A percentile compares a stretch with the other conserved stretches of the same genome.
Evolutionary conservation across 805 yeast species (phyloP).

Genomic region (Cephaloascus fragrans): DNA sequence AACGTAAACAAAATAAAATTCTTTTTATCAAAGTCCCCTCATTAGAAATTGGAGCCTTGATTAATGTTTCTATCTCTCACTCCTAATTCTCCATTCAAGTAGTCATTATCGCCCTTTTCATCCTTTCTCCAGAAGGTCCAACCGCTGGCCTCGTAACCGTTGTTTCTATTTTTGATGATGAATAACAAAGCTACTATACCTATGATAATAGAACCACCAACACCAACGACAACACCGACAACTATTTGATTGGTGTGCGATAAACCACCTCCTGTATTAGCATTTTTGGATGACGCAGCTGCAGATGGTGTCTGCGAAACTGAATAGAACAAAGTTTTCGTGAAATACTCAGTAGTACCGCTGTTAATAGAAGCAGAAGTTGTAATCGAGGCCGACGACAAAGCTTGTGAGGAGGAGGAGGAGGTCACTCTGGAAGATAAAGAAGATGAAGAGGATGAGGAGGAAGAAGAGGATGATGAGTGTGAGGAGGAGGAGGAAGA

Average conservation of each 20-base stretch:
- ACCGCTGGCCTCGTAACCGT: constrained; percentile 17
- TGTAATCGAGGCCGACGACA: constrained; percentile 6
- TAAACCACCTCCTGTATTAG: constrained; percentile 19
- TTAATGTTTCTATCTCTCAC: constrained; percentile 37
- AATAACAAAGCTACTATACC: constrained; percentile 23
- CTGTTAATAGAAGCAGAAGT: constrained; percentile 21
- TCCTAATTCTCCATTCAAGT: constrained; percentile 35
- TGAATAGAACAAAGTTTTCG: constrained; percentile 19
- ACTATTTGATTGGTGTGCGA: constrained; percentile 31
- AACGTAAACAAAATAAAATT: background rate
- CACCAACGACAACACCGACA: constrained; percentile 38
- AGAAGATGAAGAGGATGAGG: constrained; percentile 11
- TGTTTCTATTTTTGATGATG: constrained; percentile 23
- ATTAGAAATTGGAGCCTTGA: constrained; percentile 32
- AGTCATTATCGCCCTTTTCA: constrained; percentile 30
- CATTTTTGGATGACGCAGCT: constrained; percentile 9
- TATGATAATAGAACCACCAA: constrained; percentile 30
- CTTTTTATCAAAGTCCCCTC: background rate
- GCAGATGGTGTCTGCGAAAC: constrained; percentile 15
- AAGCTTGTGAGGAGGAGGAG: constrained; percentile 7
- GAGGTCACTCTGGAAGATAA: constrained; percentile 14
- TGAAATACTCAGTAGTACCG: constrained; percentile 28
- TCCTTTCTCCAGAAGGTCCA: constrained; percentile 41
- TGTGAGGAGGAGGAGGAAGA: constrained; percentile 11
- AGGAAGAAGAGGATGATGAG: constrained; percentile 4